Conservation (phyloP, 2,329 filamentous ascomycete genomes). For the Elsinoe perseae region DNA sequence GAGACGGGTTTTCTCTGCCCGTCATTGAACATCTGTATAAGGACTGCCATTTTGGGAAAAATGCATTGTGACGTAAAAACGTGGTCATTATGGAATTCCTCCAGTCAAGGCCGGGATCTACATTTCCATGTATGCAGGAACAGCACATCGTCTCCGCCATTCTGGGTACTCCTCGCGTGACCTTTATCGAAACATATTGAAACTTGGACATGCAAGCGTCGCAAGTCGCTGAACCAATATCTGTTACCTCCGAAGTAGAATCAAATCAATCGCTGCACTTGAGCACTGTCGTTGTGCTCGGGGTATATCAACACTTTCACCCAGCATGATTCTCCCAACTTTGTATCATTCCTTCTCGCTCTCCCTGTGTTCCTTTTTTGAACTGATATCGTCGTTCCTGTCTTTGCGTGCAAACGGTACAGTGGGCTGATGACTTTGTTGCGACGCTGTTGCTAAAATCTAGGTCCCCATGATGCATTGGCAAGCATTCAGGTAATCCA, state of each 20-base stretch:
- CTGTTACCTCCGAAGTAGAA: neutral
- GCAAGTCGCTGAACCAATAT: constrained; percentile 2
- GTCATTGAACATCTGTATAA: neutral
- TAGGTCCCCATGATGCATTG: no score
- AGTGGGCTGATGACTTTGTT: no score
- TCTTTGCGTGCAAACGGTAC: neutral
- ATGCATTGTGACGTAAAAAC: constrained; percentile 4
- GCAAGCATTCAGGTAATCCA: no score
- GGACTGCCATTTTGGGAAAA: constrained; percentile 8
- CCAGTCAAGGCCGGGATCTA: neutral
- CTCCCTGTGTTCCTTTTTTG: neutral
- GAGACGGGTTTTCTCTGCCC: neutral
- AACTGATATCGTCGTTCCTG: neutral
- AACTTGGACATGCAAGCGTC: neutral
- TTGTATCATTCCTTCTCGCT: neutral
- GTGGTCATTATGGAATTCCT: constrained; percentile 1
- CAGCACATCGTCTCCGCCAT: neutral
- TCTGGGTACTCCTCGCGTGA: neutral
- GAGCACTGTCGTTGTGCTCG: constrained; percentile 6
- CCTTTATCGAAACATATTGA: neutral
- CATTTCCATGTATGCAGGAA: constrained; percentile 2
- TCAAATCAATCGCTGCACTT: neutral
- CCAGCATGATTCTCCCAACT: constrained; percentile 6
- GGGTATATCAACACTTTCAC: constrained; percentile 13
- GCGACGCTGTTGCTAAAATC: no score